These are phyloP conservation scores for Marvania coccoides DNA, from an alignment of 139 green algal species.

Conservation along the genomic window DNA sequence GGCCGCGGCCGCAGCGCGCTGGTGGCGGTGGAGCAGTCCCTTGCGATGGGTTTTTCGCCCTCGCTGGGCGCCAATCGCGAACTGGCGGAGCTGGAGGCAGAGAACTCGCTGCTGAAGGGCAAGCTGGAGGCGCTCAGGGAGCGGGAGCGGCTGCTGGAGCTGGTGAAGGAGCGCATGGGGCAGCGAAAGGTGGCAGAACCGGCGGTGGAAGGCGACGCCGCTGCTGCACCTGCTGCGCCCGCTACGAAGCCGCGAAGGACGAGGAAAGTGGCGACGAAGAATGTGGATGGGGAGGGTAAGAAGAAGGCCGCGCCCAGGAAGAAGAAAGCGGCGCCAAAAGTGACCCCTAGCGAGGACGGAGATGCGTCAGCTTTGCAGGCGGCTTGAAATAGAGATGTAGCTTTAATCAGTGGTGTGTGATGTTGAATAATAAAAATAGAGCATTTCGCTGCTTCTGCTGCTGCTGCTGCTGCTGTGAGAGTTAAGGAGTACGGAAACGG, in stretches of 20 bases:
- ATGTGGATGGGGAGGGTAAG: not conserved
- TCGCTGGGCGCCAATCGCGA: not conserved
- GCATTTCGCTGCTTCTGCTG: too few species aligned
- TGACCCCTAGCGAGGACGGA: not conserved
- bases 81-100: slow-evolving; percentile 1
- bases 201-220: not conserved
- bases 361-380: not conserved
- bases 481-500: too few species aligned
- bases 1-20: not conserved
- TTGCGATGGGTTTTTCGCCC: not conserved
- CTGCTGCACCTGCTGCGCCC: not conserved
- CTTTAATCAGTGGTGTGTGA: too few species aligned
- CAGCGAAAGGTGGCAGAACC: not conserved
- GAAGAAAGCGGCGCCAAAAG: not conserved
- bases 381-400: too few species aligned
- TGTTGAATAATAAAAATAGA: too few species aligned
- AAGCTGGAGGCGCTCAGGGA: not conserved
- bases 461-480: too few species aligned
- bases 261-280: not conserved
- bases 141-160: not conserved
- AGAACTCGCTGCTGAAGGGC: not conserved
- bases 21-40: not conserved
- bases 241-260: not conserved
- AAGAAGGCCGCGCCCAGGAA: not conserved
- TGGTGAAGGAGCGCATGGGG: not conserved